Percentiles rank a stretch among this genome's conserved stretches.
These are phyloP conservation scores for Fusarium protoensiforme DNA, from an alignment of 2,329 filamentous ascomycete genomes.

Conservation along the genomic window DNA sequence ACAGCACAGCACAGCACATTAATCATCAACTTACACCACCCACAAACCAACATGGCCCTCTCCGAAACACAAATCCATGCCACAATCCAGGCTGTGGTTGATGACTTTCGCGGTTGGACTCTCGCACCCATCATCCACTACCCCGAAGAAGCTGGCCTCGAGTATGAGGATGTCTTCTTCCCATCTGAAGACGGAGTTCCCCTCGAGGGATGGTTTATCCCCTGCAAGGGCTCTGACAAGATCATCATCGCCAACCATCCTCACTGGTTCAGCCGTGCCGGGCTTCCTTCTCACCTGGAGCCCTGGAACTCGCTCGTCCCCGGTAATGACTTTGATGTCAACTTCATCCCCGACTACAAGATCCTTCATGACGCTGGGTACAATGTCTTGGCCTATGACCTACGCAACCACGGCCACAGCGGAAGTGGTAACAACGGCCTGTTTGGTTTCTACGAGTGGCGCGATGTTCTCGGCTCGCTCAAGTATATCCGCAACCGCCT, in stretches of 20 bases:
- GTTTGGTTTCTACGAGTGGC: conserved; percentile 33
- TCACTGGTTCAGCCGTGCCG: conserved; percentile 30
- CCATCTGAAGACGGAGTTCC: conserved; percentile 22
- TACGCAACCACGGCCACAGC: conserved; percentile 25
- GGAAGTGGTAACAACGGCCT: conserved; percentile 21
- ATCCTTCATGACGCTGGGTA: conserved; percentile 28
- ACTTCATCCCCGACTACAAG: conserved; percentile 31
- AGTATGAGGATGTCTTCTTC: conserved; percentile 25
- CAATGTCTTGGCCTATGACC: conserved; percentile 26
- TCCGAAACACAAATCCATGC: conserved; percentile 10
- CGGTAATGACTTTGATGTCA: conserved; percentile 28
- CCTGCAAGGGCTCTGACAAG: conserved; percentile 18
- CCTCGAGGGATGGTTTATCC: conserved; percentile 30
- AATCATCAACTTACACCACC: not conserved
- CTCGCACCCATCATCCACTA: conserved; percentile 25
- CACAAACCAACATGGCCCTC: not conserved
- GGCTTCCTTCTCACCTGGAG: conserved; percentile 14
- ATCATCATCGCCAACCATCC: conserved; percentile 33
- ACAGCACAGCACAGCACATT: no score
- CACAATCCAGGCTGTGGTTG: conserved; percentile 8
- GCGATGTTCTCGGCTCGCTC: conserved; percentile 23
- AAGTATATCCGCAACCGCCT: conserved; percentile 6
- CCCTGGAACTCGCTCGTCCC: conserved; percentile 26
- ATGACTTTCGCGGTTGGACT: conserved; percentile 27
- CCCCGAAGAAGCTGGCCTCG: conserved; percentile 14